These are phyloP conservation scores for Pythium dissimile DNA, from an alignment of 352 stramenopile species.

Conservation along the genomic window DNA sequence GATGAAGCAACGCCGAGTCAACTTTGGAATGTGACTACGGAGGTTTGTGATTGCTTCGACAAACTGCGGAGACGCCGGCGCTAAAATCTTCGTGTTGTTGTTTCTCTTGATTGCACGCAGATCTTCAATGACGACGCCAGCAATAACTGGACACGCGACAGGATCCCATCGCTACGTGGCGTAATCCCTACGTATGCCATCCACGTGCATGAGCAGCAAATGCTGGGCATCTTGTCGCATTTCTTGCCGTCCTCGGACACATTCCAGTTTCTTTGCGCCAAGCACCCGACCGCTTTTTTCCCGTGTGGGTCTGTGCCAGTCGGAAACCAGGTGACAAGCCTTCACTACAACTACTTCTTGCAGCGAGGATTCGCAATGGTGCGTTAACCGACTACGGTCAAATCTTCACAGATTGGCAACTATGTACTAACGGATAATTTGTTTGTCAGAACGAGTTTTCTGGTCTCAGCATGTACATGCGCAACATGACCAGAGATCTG, in stretches of 20 bases:
- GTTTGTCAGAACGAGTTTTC: slow-evolving; percentile 64
- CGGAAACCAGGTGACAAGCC: slow-evolving; percentile 22
- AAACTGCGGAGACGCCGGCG: too few species aligned
- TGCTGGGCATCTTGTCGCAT: slow-evolving; percentile 63
- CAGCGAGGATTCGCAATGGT: slow-evolving; percentile 69
- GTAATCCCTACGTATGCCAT: slow-evolving; percentile 57
- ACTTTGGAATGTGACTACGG: slow-evolving; percentile 62
- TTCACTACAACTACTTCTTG: slow-evolving; percentile 71
- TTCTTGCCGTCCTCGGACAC: slow-evolving; percentile 56
- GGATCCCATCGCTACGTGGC: slow-evolving; percentile 47
- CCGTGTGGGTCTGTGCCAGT: slow-evolving; percentile 25
- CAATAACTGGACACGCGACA: slow-evolving; percentile 19
- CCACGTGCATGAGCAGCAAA: slow-evolving; percentile 41
- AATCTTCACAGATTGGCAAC: background rate
- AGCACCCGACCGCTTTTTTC: slow-evolving; percentile 61
- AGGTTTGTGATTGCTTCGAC: slow-evolving; percentile 24
- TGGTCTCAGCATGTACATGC: slow-evolving; percentile 63
- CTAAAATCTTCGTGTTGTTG: background rate
- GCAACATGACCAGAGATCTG: slow-evolving; percentile 75
- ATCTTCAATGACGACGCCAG: slow-evolving; percentile 50
- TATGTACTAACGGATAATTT: background rate
- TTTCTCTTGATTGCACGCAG: too few species aligned
- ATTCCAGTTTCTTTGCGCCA: slow-evolving; percentile 75
- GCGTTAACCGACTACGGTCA: slow-evolving; percentile 1
- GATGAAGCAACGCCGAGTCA: slow-evolving; percentile 25